phyloP scores from a whole-genome alignment of 306 rosid species.

The Trifolium fragiferum region DNA sequence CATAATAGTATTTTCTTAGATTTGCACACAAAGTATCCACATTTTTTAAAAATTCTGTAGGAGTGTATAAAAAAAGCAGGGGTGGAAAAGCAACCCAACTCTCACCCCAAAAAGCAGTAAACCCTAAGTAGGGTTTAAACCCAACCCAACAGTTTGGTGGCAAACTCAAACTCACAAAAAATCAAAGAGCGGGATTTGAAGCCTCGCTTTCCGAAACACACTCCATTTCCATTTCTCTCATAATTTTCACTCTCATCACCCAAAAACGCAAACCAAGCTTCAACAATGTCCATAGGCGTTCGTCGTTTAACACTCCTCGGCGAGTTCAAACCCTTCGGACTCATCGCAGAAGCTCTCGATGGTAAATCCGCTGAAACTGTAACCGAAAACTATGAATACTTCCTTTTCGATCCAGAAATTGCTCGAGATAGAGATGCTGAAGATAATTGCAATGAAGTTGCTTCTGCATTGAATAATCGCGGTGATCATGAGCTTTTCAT shows the following conservation, averaged over 20 bases:
- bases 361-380: slow-evolving; percentile 70
- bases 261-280: slow-evolving; percentile 2
- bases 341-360: slow-evolving; percentile 92
- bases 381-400: slow-evolving; percentile 74
- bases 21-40: too few relatives aligned
- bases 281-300: slow-evolving; percentile 63
- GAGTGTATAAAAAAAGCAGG: not conserved
- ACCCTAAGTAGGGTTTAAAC: not conserved
- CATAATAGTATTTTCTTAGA: too few relatives aligned
- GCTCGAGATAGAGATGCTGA: slow-evolving; percentile 67
- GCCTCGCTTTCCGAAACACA: not conserved
- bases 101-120: not conserved
- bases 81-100: not conserved
- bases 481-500: slow-evolving; percentile 91
- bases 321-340: slow-evolving; percentile 92
- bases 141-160: slow-evolving; percentile 10
- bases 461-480: slow-evolving; percentile 56
- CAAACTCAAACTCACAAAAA: slow-evolving; percentile 35
- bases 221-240: not conserved
- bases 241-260: slow-evolving; percentile 2
- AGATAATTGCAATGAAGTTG: slow-evolving; percentile 55
- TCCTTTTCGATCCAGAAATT: slow-evolving; percentile 79
- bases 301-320: slow-evolving; percentile 82
- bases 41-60: too few relatives aligned
- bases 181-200: slow-evolving; percentile 43